Base-by-base conservation (phyloP, 2,329 filamentous ascomycete species). In the Penicillium verrucosum region DNA sequence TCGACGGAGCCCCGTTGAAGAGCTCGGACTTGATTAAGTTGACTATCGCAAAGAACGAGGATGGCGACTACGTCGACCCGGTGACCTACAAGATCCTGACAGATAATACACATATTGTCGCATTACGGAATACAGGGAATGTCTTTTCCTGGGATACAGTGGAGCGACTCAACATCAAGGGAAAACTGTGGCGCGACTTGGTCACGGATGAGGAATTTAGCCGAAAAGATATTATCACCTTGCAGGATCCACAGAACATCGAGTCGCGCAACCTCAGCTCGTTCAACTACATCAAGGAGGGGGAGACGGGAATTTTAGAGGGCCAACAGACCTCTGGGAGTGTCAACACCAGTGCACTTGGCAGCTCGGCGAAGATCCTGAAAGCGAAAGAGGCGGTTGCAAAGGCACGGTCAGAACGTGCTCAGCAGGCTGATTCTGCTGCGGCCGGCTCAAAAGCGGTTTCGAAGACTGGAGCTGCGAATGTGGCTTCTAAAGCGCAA, bases 21-120 rank as follows among this genome's bases (percentile, higher is more conserved):
- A 86, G 86, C 65, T 85, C 87, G 55, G 93, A 97, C 65, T 81
- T 99, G 48, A 91, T 97, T 70, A 91, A 92, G 69, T 84, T 99
- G 62, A 88, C 92, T 71, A 96, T 97, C 74, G 84, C 90, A 58
- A 92, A 93, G 73, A 99, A 97, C 73, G 89, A 92, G 51, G 89
- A 92, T 59, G 89, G 85, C 51, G 94, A 97, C 67, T 89, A 94
- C 68, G 90, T 97, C 61, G 94, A 99, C 68, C 95, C 94, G 0
- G 93, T 99, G 45, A 97, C 92, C 0, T 97, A 90, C 81, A 99
- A 99, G 75, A 89, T 96, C 41, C 91, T 99, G 69, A 99, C 94
- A 45, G 92, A 99, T 73, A 97, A 97, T 75, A 97, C 94, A 4
- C 94, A 97, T 74, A 90, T 99, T 57, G 90, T 97, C 44, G 93